phyloP scores from a whole-genome alignment of 768 basidiomycete genomes.

The Leccinum boreale region DNA sequence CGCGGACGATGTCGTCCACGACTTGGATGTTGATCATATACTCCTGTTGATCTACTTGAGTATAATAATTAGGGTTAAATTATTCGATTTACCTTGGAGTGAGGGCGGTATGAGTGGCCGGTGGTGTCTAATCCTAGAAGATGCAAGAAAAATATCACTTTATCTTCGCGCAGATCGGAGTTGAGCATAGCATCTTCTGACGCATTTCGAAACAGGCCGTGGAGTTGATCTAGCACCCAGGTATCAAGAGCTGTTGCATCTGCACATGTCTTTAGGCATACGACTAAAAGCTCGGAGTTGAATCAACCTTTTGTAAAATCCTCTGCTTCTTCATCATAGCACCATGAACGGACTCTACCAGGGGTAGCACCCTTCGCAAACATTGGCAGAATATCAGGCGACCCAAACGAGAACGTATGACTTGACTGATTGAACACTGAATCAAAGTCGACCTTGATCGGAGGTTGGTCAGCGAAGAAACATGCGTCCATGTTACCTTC shows the following conservation, averaged over 20 bases:
- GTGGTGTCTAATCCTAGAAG: slow-evolving; percentile 84
- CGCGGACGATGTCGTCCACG: slow-evolving; percentile 70
- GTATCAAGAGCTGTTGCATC: slow-evolving; percentile 76
- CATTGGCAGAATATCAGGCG: slow-evolving; percentile 88
- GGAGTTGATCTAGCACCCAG: slow-evolving; percentile 77
- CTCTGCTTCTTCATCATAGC: slow-evolving; percentile 72
- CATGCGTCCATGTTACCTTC: neutral
- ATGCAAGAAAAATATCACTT: slow-evolving; percentile 80
- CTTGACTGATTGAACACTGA: slow-evolving; percentile 84
- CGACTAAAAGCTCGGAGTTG: neutral
- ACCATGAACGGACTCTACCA: slow-evolving; percentile 71
- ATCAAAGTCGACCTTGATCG: slow-evolving; percentile 66
- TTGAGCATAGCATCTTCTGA: slow-evolving; percentile 49
- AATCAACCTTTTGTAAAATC: slow-evolving; percentile 79
- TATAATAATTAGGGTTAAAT: neutral
- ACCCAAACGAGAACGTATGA: slow-evolving; percentile 78
- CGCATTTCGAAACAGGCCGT: slow-evolving; percentile 58
- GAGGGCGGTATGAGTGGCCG: slow-evolving; percentile 81
- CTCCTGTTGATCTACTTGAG: slow-evolving; percentile 45
- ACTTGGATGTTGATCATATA: slow-evolving; percentile 83
- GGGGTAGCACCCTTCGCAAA: slow-evolving; percentile 71
- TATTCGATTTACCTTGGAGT: slow-evolving; percentile 55
- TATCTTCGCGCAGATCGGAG: slow-evolving; percentile 49
- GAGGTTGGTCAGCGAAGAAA: slow-evolving; percentile 1
- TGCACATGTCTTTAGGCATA: slow-evolving; percentile 19